These are phyloP conservation scores for Tricholoma hemisulphureum DNA, from an alignment of 768 basidiomycete species.

Conservation along the genomic window DNA sequence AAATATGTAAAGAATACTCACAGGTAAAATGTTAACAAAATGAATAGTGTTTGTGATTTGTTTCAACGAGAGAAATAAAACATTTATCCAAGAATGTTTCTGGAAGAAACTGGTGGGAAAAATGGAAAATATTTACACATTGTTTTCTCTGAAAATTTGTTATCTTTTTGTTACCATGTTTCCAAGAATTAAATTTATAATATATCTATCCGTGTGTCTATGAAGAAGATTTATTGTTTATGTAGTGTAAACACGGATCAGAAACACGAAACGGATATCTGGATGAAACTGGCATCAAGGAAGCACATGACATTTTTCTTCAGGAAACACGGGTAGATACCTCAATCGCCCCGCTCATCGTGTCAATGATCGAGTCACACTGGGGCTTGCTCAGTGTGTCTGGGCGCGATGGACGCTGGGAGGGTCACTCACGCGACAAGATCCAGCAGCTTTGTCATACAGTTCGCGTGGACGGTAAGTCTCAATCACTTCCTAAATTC, in stretches of 20 bases:
- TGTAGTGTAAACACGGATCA: neutral
- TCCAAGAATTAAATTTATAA: no score
- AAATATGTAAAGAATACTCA: neutral
- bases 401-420: neutral
- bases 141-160: no score
- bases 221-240: neutral
- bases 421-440: no score
- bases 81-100: no score
- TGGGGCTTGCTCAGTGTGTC: neutral
- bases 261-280: no score
- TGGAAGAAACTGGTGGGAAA: no score
- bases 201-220: no score
- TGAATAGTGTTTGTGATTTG: neutral
- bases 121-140: no score
- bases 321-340: neutral
- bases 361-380: neutral
- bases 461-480: no score
- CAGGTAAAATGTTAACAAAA: neutral
- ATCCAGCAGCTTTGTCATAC: no score
- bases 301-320: neutral
- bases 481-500: no score
- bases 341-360: neutral
- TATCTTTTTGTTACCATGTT: no score
- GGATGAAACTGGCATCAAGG: constrained; percentile 39
- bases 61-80: neutral